A percentile compares a stretch with the other conserved stretches of the same genome.
These are phyloP conservation scores for Epichloe uncinata DNA, from an alignment of 2,329 filamentous ascomycete genomes.

Conservation along the genomic window DNA sequence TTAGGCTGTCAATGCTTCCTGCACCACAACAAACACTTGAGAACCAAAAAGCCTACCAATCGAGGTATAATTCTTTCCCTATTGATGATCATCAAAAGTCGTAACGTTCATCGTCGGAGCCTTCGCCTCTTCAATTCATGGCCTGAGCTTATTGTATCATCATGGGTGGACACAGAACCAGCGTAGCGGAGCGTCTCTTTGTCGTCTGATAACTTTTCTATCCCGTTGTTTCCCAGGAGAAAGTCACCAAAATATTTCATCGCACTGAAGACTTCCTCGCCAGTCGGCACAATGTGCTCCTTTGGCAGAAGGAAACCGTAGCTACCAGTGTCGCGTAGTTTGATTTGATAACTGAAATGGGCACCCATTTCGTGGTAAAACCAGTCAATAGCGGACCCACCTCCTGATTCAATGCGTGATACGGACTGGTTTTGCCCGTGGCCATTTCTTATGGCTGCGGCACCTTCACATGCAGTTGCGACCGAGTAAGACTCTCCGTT, in stretches of 20 bases:
- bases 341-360: slow-evolving; percentile 83
- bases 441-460: slow-evolving; percentile 28
- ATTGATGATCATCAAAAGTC: not conserved
- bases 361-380: slow-evolving; percentile 82
- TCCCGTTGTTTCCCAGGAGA: slow-evolving; percentile 55
- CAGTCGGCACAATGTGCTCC: slow-evolving; percentile 77
- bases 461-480: slow-evolving; percentile 75
- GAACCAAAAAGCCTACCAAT: too few relatives aligned
- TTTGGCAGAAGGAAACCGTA: slow-evolving; percentile 87
- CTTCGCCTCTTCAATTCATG: slow-evolving; percentile 20
- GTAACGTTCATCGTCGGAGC: slow-evolving; percentile 13
- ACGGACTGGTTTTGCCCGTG: slow-evolving; percentile 10
- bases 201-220: slow-evolving; percentile 30
- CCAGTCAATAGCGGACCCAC: slow-evolving; percentile 84
- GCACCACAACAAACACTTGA: too few relatives aligned
- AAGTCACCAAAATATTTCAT: slow-evolving; percentile 77
- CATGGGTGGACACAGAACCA: not conserved
- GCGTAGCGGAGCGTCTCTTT: slow-evolving; percentile 12
- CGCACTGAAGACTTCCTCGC: slow-evolving; percentile 74
- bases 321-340: slow-evolving; percentile 81
- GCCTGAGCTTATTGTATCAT: slow-evolving; percentile 8
- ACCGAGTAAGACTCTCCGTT: slow-evolving; percentile 66
- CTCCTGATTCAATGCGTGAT: slow-evolving; percentile 54
- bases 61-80: too few relatives aligned
- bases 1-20: too few relatives aligned